A percentile compares a stretch with the other conserved stretches of the same genome.
Conservation (phyloP, 768 basidiomycete species). For the Panaeolus cyanescens region DNA sequence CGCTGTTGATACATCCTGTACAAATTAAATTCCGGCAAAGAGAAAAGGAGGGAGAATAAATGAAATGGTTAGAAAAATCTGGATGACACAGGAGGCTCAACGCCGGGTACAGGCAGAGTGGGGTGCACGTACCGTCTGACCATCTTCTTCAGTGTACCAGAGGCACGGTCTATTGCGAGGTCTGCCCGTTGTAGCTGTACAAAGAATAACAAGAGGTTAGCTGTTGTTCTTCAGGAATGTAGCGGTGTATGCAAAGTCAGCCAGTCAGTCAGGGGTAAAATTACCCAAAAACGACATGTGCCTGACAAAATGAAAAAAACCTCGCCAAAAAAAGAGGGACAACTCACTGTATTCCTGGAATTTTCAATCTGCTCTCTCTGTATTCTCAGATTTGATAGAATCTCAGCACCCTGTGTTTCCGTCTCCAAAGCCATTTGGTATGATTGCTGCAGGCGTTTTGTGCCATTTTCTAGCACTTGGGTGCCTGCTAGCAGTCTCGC, state of each 20-base stretch:
- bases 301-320: not conserved
- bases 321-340: not conserved
- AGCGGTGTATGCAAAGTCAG: not conserved
- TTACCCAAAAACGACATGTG: not conserved
- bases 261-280: not conserved
- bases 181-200: slow-evolving; percentile 83
- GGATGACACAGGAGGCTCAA: slow-evolving; percentile 17
- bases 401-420: slow-evolving; percentile 93
- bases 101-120: slow-evolving; percentile 1
- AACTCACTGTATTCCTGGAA: slow-evolving; percentile 80
- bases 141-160: slow-evolving; percentile 93
- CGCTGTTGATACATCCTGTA: slow-evolving; percentile 97
- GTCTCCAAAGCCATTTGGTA: slow-evolving; percentile 95
- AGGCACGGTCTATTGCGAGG: slow-evolving; percentile 86
- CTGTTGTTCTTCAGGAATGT: not conserved
- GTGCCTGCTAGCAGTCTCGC: slow-evolving; percentile 81
- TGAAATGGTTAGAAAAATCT: slow-evolving; percentile 34
- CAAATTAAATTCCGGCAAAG: slow-evolving; percentile 12
- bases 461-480: slow-evolving; percentile 78
- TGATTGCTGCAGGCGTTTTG: slow-evolving; percentile 82
- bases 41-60: slow-evolving; percentile 1
- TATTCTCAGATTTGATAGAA: slow-evolving; percentile 77
- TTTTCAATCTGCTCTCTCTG: slow-evolving; percentile 97
- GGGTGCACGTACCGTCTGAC: slow-evolving; percentile 73
- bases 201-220: slow-evolving; percentile 2